Conservation (phyloP, 768 basidiomycete genomes). For the Pleurotus salmoneostramineus region DNA sequence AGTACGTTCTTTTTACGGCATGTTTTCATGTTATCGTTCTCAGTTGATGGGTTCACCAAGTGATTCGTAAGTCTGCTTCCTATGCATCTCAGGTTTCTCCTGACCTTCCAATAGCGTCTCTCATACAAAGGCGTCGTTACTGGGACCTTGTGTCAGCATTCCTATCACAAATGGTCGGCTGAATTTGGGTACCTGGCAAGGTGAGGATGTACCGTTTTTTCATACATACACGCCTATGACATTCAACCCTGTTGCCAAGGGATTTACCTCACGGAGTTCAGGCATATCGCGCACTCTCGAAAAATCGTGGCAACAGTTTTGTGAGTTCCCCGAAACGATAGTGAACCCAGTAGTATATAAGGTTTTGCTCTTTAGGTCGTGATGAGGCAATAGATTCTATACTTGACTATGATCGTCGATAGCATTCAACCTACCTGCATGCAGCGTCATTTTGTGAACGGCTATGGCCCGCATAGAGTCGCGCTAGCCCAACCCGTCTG, state of each 20-base stretch:
- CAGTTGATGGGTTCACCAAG: not conserved
- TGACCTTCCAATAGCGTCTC: slow-evolving; percentile 54
- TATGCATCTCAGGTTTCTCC: not conserved
- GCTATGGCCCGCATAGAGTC: too few relatives aligned
- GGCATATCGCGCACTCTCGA: slow-evolving; percentile 62
- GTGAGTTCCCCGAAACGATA: slow-evolving; percentile 18
- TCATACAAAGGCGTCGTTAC: slow-evolving; percentile 84
- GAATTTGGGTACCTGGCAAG: slow-evolving; percentile 93
- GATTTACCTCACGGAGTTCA: slow-evolving; percentile 86
- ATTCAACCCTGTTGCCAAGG: slow-evolving; percentile 33
- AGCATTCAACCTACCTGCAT: too few relatives aligned
- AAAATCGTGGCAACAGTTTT: slow-evolving; percentile 79
- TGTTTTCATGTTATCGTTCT: not conserved
- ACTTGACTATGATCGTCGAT: too few relatives aligned
- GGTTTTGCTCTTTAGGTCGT: too few relatives aligned
- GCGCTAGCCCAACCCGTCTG: too few relatives aligned
- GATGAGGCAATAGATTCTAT: too few relatives aligned
- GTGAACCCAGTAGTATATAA: too few relatives aligned
- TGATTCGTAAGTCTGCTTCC: slow-evolving; percentile 6
- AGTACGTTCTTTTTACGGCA: slow-evolving; percentile 46
- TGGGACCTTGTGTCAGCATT: slow-evolving; percentile 78
- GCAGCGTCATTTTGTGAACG: too few relatives aligned
- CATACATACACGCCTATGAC: not conserved
- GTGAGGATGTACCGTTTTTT: slow-evolving; percentile 26
- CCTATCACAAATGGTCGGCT: slow-evolving; percentile 79